Base-by-base conservation (phyloP, 2,329 filamentous ascomycete species). In the Chaetomiaceae sp. region DNA sequence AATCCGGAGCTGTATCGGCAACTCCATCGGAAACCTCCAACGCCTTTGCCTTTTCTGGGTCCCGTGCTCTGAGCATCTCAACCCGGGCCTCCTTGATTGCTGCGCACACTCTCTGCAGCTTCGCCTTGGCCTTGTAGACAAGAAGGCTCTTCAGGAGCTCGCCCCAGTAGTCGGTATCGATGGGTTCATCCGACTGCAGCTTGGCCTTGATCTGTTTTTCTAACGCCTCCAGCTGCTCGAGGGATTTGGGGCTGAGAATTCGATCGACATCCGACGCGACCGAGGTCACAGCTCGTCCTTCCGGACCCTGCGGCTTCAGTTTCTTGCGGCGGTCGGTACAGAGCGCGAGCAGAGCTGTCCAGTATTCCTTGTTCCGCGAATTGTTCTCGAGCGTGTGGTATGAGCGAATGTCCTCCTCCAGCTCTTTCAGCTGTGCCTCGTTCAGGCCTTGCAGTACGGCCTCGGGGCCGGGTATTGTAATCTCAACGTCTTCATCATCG, bases 151-250 rank as follows among this genome's bases (percentile, higher is more conserved):
- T 85, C 56, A 99, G 76, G 14, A 99, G 76, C 66, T 96, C 89
- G 66, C 95, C 90, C 94, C 94, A 99, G 69, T 97, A 99, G 71
- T 99, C 94, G 2, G 88, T 90, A 69, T 99, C 94, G 60, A 99
- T 92, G 34, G 89, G 85, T 65, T 96, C 91, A 66, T 96, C 86
- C 7, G 90, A 95, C 48, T 85, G 79, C 43, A 99, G 75, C 73
- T 99, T 99, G 14, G 78, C 76, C 66, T 84, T 84, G 68, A 99
- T 94, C 72, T 97, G 91, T 58, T 77, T 81, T 71, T 99, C 92
- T 44, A 99, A 76, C 16, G 81, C 81, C 66, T 91, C 86, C n/a
- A 99, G 76, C 68, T 97, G 89, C 63, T 90, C 86, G 63, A 89
- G 84, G 14, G 85, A 82, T 73, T 99, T 99, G 8, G 90, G 89